These are phyloP conservation scores for Aegilops umbellulata DNA, from an alignment of 176 grass and related monocot genomes.

Conservation along the genomic window DNA sequence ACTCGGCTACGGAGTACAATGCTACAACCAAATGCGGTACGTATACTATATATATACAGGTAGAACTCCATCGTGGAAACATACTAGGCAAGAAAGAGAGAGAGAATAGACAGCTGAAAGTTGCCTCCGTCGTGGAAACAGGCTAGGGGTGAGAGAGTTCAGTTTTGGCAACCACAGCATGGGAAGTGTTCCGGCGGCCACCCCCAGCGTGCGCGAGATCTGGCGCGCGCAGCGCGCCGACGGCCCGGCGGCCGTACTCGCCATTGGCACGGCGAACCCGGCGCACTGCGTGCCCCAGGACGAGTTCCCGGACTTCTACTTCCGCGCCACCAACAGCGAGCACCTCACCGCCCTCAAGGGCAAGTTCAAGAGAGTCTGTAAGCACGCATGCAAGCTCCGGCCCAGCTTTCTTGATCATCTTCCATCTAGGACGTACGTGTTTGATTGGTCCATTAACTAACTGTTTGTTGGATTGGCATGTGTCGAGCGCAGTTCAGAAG, in stretches of 20 bases:
- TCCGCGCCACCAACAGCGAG: conserved; percentile 76
- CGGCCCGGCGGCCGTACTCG: conserved; percentile 57
- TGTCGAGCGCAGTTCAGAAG: conserved; percentile 13
- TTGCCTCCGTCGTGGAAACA: background rate
- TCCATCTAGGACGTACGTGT: too few relatives aligned
- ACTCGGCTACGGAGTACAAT: too few relatives aligned
- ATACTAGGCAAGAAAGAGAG: background rate
- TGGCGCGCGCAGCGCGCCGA: conserved; percentile 42
- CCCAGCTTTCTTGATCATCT: too few relatives aligned
- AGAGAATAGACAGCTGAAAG: background rate
- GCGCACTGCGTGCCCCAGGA: conserved; percentile 39
- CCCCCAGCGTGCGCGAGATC: background rate
- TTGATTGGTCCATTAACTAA: background rate
- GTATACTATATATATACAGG: too few relatives aligned
- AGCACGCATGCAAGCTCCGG: too few relatives aligned
- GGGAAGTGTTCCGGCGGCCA: background rate
- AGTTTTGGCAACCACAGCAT: background rate
- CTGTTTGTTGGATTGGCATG: background rate
- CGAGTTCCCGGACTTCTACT: conserved; percentile 68
- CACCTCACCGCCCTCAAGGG: conserved; percentile 68
- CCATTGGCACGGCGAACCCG: conserved; percentile 74
- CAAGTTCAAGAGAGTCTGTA: conserved; percentile 64
- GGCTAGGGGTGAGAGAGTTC: background rate
- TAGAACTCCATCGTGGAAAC: background rate
- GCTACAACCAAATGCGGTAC: too few relatives aligned